These are phyloP conservation scores for Pulchroboletus neoregius DNA, from an alignment of 1,284 basidiomycete species.

Conservation along the genomic window DNA sequence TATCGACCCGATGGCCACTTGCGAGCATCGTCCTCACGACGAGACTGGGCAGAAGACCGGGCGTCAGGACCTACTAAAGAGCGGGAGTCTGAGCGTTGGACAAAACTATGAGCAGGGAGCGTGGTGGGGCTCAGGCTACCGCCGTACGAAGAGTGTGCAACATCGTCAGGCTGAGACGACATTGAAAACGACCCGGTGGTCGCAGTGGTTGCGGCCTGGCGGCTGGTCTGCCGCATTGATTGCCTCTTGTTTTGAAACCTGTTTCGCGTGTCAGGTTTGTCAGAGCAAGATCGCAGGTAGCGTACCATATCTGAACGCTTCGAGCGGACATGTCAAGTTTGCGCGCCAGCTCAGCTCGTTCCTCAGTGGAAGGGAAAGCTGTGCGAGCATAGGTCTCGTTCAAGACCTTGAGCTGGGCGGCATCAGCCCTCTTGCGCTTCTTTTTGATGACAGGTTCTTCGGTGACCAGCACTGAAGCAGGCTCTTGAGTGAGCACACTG, in stretches of 20 bases:
- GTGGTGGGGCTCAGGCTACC: constrained; percentile 35
- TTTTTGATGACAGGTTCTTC: constrained; percentile 73
- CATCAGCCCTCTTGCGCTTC: constrained; percentile 80
- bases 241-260: constrained; percentile 87
- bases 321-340: constrained; percentile 76
- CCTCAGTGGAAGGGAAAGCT: constrained; percentile 80
- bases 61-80: constrained; percentile 32
- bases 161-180: constrained; percentile 38
- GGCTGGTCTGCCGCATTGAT: constrained; percentile 70
- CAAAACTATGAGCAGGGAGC: constrained; percentile 35
- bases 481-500: constrained; percentile 33
- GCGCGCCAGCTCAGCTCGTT: constrained; percentile 71
- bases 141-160: constrained; percentile 31
- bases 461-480: constrained; percentile 33
- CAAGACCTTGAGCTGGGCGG: constrained; percentile 70
- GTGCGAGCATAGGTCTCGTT: constrained; percentile 77
- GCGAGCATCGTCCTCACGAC: constrained; percentile 40
- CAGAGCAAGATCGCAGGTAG: constrained; percentile 16
- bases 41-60: constrained; percentile 34
- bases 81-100: constrained; percentile 40
- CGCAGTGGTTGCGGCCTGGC: constrained; percentile 49
- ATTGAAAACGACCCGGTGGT: constrained; percentile 46
- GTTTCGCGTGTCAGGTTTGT: constrained; percentile 20
- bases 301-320: constrained; percentile 82
- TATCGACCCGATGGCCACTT: constrained; percentile 45